Evolutionary conservation across 495 filamentous ascomycete species (phyloP).

Genomic region (Hyaloscypha hepaticicola): DNA sequence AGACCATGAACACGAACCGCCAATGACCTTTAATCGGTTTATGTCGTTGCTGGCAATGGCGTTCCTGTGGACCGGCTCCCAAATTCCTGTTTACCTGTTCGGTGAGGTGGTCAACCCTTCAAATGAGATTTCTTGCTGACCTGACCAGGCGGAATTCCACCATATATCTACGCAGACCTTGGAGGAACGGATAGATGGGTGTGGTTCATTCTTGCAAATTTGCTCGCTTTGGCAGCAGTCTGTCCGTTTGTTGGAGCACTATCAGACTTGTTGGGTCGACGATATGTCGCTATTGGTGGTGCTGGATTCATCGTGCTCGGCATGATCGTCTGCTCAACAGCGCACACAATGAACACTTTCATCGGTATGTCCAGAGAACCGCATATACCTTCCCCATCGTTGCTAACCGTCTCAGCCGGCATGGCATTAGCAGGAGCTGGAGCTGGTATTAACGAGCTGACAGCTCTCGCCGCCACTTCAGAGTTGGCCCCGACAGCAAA

Average conservation of each 20-base stretch:
- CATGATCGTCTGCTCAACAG: constrained; percentile 65
- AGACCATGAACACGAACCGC: constrained; percentile 52
- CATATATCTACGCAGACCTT: constrained; percentile 63
- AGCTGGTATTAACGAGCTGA: constrained; percentile 63
- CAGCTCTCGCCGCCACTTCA: constrained; percentile 61
- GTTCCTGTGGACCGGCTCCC: constrained; percentile 65
- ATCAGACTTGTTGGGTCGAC: constrained; percentile 67
- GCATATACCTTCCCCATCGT: background rate
- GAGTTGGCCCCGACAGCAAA: constrained; percentile 67
- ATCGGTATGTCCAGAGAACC: constrained; percentile 51
- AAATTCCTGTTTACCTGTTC: constrained; percentile 63
- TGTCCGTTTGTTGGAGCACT: constrained; percentile 72
- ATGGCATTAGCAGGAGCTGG: constrained; percentile 62
- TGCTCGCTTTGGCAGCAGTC: constrained; percentile 64
- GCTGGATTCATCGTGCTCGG: constrained; percentile 58
- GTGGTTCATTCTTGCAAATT: constrained; percentile 71
- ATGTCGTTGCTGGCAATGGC: constrained; percentile 63
- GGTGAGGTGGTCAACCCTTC: constrained; percentile 35
- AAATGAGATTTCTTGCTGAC: constrained; percentile 4
- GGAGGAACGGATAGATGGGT: constrained; percentile 66
- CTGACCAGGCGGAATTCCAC: constrained; percentile 54
- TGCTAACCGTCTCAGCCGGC: constrained; percentile 45
- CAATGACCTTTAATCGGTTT: constrained; percentile 54
- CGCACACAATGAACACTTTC: constrained; percentile 64
- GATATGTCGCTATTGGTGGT: constrained; percentile 64